Evolutionary conservation across 306 rosid genomes (phyloP).

Genomic region (Medicago ruthenica): DNA sequence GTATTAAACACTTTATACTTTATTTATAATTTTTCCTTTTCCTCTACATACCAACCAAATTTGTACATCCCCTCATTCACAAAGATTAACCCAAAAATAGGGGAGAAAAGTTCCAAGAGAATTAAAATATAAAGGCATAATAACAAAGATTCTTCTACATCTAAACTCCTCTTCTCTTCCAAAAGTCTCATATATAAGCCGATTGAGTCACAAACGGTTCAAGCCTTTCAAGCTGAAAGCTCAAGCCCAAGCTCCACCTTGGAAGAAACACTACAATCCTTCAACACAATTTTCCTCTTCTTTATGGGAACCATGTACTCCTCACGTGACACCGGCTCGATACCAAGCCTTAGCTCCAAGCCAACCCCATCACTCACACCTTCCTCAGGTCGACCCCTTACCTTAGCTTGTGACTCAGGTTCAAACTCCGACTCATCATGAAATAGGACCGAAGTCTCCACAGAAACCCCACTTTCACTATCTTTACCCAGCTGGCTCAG

Average conservation of each 20-base stretch:
- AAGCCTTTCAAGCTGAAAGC: conserved; percentile 32
- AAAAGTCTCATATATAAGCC: conserved; percentile 15
- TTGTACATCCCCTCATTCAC: conserved; percentile 36
- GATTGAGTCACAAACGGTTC: background rate
- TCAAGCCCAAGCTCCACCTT: conserved; percentile 56
- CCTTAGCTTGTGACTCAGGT: conserved; percentile 23
- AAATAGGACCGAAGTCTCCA: conserved; percentile 51
- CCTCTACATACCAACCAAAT: conserved; percentile 27
- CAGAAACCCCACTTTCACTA: conserved; percentile 68
- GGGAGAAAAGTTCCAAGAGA: background rate
- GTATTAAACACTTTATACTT: background rate
- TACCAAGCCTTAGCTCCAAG: conserved; percentile 79
- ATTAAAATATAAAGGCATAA: background rate
- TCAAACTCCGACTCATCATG: conserved; percentile 46
- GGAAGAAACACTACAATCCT: background rate
- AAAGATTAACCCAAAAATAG: conserved; percentile 19
- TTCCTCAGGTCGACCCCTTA: conserved; percentile 21
- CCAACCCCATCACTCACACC: conserved; percentile 51
- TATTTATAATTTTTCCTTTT: background rate
- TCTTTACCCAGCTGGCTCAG: conserved; percentile 75
- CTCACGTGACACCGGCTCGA: conserved; percentile 59
- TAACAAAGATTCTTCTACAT: background rate
- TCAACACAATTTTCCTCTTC: conserved; percentile 61
- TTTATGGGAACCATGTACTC: conserved; percentile 72
- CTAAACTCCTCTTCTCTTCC: conserved; percentile 15